phyloP scores from a whole-genome alignment of 495 filamentous ascomycete genomes.

The Aspergillus affinis region DNA sequence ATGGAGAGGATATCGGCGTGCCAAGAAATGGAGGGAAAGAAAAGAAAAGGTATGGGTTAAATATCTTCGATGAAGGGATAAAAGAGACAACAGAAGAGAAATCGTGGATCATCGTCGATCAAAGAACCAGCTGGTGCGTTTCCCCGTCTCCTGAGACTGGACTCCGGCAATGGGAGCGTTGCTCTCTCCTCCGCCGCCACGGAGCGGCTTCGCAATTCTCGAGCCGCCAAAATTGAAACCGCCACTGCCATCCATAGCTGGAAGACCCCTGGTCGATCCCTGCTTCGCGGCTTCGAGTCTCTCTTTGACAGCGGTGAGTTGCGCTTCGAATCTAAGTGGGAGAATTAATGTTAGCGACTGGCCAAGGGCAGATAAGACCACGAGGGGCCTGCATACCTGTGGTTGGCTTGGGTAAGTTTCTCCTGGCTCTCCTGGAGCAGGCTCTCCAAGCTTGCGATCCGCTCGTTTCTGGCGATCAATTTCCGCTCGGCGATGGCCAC shows the following conservation, averaged over 20 bases:
- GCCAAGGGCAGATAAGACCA: not conserved
- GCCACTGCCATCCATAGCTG: constrained; percentile 57
- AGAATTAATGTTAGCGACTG: constrained; percentile 7
- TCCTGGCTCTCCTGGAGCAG: constrained; percentile 96
- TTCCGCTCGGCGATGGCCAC: constrained; percentile 98
- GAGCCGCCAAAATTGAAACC: constrained; percentile 77
- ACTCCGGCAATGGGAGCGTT: constrained; percentile 37
- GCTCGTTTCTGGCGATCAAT: constrained; percentile 92
- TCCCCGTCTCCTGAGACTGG: constrained; percentile 49
- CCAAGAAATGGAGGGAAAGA: constrained; percentile 2
- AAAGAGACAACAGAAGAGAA: constrained; percentile 28
- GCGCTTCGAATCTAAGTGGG: constrained; percentile 80
- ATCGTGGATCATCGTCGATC: constrained; percentile 46
- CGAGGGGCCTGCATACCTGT: constrained; percentile 65
- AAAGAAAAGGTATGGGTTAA: constrained; percentile 9
- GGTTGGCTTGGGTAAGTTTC: constrained; percentile 92
- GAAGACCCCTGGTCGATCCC: constrained; percentile 78
- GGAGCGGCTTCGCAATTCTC: constrained; percentile 93
- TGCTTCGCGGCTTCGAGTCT: constrained; percentile 93
- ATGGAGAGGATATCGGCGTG: constrained; percentile 8
- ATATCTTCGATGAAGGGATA: constrained; percentile 25
- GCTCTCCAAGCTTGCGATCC: constrained; percentile 86
- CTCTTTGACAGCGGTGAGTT: constrained; percentile 96
- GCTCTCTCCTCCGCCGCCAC: constrained; percentile 72
- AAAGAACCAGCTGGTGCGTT: constrained; percentile 52